These are phyloP conservation scores for Zasmidium cellare DNA, from an alignment of 2,329 filamentous ascomycete genomes.

Conservation along the genomic window DNA sequence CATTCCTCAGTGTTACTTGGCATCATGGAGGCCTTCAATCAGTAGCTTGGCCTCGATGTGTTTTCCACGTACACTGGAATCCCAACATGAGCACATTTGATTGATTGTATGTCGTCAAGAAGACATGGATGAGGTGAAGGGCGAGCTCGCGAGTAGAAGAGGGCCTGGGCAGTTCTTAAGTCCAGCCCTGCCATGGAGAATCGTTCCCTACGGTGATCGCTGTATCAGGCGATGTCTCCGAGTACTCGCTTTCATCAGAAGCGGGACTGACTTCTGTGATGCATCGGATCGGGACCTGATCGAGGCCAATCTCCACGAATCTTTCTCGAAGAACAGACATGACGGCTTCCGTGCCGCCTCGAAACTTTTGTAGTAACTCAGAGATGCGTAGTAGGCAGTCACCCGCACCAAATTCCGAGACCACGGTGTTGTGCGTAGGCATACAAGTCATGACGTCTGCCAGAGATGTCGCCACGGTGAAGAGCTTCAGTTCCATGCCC, in stretches of 20 bases:
- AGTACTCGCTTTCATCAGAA: neutral
- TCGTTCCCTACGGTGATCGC: no score
- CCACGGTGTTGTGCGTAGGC: neutral
- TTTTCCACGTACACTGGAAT: no score
- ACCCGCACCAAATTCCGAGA: neutral
- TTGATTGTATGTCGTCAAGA: no score
- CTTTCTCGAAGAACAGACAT: neutral
- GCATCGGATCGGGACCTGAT: neutral
- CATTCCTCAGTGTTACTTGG: no score
- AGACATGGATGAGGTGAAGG: no score
- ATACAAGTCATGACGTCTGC: neutral
- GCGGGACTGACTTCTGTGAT: neutral
- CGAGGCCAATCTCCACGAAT: neutral
- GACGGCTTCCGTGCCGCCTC: neutral
- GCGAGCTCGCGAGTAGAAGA: no score
- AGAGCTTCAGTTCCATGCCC: constrained; percentile 59
- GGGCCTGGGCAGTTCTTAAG: no score
- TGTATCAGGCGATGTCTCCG: neutral
- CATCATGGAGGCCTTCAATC: no score
- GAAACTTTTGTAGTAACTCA: neutral
- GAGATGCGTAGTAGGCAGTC: neutral
- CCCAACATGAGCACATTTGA: no score
- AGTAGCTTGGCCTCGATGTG: no score
- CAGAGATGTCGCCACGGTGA: constrained; percentile 27
- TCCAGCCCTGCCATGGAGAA: no score